Conservation (phyloP, 1,284 basidiomycete genomes). For the Papiliotrema fonsecae region DNA sequence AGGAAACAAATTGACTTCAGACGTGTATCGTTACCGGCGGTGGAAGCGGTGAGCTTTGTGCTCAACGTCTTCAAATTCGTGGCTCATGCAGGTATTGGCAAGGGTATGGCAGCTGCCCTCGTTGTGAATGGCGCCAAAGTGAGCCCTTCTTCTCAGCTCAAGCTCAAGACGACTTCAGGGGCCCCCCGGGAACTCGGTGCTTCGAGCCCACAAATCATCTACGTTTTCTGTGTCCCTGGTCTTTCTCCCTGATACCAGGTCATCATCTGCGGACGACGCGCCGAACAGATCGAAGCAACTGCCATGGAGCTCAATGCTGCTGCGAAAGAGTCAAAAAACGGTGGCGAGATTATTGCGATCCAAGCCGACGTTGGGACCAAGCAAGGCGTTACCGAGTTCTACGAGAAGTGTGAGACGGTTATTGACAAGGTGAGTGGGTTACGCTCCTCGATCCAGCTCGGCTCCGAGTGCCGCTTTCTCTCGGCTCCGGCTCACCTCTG, state of each 20-base stretch:
- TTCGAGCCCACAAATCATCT: too few species aligned
- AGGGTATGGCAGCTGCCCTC: conserved; percentile 43
- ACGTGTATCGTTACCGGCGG: conserved; percentile 27
- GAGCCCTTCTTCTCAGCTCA: conserved; percentile 16
- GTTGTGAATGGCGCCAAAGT: conserved; percentile 46
- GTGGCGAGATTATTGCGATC: conserved; percentile 23
- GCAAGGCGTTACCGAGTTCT: conserved; percentile 22
- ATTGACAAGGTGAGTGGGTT: conserved; percentile 18
- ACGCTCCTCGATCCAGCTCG: too few species aligned
- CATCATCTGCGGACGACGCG: conserved; percentile 26
- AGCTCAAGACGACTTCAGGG: too few species aligned
- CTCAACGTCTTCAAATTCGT: background rate
- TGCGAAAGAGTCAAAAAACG: conserved; percentile 9
- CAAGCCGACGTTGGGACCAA: conserved; percentile 29
- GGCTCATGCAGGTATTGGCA: conserved; percentile 34
- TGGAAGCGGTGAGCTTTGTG: conserved; percentile 26
- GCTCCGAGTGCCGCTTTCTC: too few species aligned
- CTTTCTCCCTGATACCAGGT: conserved; percentile 17
- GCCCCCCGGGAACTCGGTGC: too few species aligned
- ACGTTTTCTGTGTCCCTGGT: too few species aligned
- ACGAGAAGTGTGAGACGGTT: conserved; percentile 15
- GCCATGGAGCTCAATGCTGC: conserved; percentile 24
- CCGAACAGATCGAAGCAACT: conserved; percentile 16
- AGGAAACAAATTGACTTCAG: conserved; percentile 6
- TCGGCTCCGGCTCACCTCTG: too few species aligned